Conservation (phyloP, 345 rosid species). For the Sisymbrium altissimum region DNA sequence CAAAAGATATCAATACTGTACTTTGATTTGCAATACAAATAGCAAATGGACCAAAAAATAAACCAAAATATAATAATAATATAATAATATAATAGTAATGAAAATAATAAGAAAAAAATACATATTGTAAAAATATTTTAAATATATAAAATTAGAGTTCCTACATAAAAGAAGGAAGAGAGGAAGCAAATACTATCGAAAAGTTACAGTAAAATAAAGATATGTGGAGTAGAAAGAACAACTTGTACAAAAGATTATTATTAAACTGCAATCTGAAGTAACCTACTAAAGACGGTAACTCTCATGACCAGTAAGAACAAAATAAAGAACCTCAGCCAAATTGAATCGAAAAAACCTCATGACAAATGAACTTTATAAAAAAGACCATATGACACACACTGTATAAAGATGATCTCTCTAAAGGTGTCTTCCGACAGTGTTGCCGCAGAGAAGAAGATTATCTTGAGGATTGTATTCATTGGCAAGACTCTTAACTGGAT, state of each 20-base stretch:
- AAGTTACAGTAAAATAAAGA: background rate
- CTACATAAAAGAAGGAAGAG: too few species aligned
- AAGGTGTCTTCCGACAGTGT: constrained; percentile 55
- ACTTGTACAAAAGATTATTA: background rate
- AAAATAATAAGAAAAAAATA: too few species aligned
- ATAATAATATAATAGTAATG: too few species aligned
- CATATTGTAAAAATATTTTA: too few species aligned
- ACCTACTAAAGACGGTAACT: background rate
- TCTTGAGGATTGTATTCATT: constrained; percentile 76
- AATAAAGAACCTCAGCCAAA: too few species aligned
- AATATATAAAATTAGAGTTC: too few species aligned
- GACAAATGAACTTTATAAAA: background rate
- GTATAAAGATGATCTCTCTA: constrained; percentile 19
- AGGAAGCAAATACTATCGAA: too few species aligned
- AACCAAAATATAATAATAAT: too few species aligned
- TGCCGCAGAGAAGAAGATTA: constrained; percentile 76
- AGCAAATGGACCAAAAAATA: too few species aligned
- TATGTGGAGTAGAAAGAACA: constrained; percentile 1
- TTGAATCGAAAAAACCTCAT: background rate
- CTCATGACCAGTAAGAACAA: constrained; percentile 38
- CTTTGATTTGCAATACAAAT: too few species aligned
- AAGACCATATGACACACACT: background rate
- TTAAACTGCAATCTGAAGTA: background rate
- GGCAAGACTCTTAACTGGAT: constrained; percentile 47
- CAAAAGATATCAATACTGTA: too few species aligned